A percentile compares a stretch with the other conserved stretches of the same genome.
Evolutionary conservation across 2,329 filamentous ascomycete genomes (phyloP).

Genomic region (Canariomyces notabilis): DNA sequence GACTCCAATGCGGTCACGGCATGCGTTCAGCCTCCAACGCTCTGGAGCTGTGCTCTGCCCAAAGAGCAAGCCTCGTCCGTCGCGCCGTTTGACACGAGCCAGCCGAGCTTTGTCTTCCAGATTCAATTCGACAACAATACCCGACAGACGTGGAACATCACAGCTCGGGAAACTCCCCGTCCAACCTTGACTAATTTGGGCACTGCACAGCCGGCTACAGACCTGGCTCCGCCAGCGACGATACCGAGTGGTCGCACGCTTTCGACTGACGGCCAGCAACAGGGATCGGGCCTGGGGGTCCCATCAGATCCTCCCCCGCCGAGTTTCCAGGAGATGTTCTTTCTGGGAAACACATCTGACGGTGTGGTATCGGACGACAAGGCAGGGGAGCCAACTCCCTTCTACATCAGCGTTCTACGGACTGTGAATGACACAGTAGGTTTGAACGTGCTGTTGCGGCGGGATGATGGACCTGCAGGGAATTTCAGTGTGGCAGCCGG

Average conservation of each 20-base stretch:
- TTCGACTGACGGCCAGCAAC: neutral
- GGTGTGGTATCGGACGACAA: constrained; percentile 60
- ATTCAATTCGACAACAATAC: constrained; percentile 67
- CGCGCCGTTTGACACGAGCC: constrained; percentile 57
- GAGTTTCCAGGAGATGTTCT: constrained; percentile 65
- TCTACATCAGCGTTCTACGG: constrained; percentile 71
- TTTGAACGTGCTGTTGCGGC: constrained; percentile 15
- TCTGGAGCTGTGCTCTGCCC: constrained; percentile 84
- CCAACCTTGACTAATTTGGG: constrained; percentile 23
- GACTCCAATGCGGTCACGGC: constrained; percentile 58
- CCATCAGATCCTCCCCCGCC: constrained; percentile 54
- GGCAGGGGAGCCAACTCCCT: constrained; percentile 80
- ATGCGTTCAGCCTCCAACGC: constrained; percentile 65
- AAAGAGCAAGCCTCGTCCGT: constrained; percentile 67
- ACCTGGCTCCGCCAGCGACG: neutral
- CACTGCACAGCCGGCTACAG: neutral
- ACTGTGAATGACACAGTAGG: constrained; percentile 33
- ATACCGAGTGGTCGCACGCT: constrained; percentile 5
- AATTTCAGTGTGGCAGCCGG: constrained; percentile 14
- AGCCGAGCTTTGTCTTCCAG: constrained; percentile 75
- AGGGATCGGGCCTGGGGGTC: constrained; percentile 30
- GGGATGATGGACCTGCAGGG: constrained; percentile 8
- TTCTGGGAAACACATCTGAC: constrained; percentile 84
- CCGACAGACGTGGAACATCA: constrained; percentile 44
- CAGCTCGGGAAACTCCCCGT: constrained; percentile 34